Evolutionary conservation across 176 grass and related monocot genomes (phyloP).

Genomic region (Tillandsia fasciculata): DNA sequence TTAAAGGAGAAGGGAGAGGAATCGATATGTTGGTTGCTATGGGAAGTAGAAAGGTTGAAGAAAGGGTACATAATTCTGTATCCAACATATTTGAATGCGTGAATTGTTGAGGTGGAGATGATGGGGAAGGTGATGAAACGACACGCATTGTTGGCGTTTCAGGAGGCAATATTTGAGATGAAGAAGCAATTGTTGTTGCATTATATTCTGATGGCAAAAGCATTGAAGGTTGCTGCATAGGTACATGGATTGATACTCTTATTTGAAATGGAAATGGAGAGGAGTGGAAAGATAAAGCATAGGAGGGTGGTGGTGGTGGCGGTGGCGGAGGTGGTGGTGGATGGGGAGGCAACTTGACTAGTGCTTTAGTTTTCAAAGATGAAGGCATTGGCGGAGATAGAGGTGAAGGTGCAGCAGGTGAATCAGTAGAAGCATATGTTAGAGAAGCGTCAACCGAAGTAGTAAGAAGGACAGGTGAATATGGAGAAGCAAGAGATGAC

Average conservation of each 20-base stretch:
- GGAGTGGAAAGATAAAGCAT: conserved; percentile 20
- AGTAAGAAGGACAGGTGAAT: conserved; percentile 19
- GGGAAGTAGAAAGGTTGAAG: conserved; percentile 16
- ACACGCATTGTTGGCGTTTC: conserved; percentile 16
- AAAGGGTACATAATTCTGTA: conserved; percentile 18
- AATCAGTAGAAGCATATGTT: background rate
- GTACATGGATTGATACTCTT: conserved; percentile 15
- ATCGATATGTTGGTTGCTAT: conserved; percentile 10
- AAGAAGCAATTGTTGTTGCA: background rate
- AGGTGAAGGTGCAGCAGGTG: conserved; percentile 9
- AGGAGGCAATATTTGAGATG: conserved; percentile 19
- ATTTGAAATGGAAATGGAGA: conserved; percentile 31
- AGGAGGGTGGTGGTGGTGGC: conserved; percentile 25
- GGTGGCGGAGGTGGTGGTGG: conserved; percentile 6
- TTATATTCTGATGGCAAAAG: conserved; percentile 2
- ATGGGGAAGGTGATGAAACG: background rate
- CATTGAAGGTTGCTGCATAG: background rate
- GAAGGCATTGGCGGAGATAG: conserved; percentile 5
- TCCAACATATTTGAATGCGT: conserved; percentile 8
- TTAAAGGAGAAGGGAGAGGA: conserved; percentile 12
- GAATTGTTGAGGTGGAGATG: conserved; percentile 16
- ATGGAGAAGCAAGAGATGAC: conserved; percentile 8
- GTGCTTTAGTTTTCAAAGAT: conserved; percentile 13
- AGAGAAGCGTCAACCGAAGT: conserved; percentile 12
- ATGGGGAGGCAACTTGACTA: conserved; percentile 24